A percentile compares a stretch with the other conserved stretches of the same genome.
phyloP scores from a whole-genome alignment of 2,329 filamentous ascomycete genomes.

The Leptographium lundbergii region DNA sequence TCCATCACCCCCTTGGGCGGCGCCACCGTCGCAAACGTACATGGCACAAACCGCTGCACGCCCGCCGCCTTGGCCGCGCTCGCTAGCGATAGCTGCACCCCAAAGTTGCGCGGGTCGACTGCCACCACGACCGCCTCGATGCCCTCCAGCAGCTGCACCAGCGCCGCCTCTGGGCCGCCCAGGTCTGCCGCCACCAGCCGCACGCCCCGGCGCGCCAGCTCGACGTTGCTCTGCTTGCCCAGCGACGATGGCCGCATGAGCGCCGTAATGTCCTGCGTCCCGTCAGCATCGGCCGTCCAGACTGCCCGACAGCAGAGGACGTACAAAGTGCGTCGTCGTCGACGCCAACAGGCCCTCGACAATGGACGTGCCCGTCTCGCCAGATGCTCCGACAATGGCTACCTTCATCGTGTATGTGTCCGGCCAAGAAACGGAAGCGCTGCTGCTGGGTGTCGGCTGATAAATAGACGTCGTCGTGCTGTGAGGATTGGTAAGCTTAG shows the following conservation, averaged over 20 bases:
- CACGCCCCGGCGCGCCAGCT: conserved; percentile 11
- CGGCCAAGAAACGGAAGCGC: too few species aligned
- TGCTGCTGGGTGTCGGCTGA: too few species aligned
- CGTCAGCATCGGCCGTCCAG: not conserved
- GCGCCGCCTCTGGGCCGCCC: not conserved
- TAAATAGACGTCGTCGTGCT: too few species aligned
- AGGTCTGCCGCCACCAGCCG: not conserved
- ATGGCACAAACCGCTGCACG: conserved; percentile 17
- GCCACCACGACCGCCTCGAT: not conserved
- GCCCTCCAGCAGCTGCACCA: not conserved
- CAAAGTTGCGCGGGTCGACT: not conserved
- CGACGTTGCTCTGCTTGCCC: conserved; percentile 12
- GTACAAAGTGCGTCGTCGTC: conserved; percentile 2
- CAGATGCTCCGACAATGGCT: conserved; percentile 27
- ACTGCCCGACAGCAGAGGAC: too few species aligned
- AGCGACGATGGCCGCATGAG: conserved; percentile 1
- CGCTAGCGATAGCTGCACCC: conserved; percentile 13
- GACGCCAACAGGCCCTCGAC: conserved; percentile 16
- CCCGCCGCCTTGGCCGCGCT: conserved; percentile 19
- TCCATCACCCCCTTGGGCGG: conserved; percentile 5
- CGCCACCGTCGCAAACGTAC: conserved; percentile 5
- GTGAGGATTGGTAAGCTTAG: too few species aligned
- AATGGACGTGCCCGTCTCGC: conserved; percentile 26
- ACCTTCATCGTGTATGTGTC: conserved; percentile 15
- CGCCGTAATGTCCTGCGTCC: conserved; percentile 4